Evolutionary conservation across 2,329 filamentous ascomycete genomes (phyloP), one percentile per base, ranked within the genome.

Genomic region (Arthrobotrys sinensis): DNA sequence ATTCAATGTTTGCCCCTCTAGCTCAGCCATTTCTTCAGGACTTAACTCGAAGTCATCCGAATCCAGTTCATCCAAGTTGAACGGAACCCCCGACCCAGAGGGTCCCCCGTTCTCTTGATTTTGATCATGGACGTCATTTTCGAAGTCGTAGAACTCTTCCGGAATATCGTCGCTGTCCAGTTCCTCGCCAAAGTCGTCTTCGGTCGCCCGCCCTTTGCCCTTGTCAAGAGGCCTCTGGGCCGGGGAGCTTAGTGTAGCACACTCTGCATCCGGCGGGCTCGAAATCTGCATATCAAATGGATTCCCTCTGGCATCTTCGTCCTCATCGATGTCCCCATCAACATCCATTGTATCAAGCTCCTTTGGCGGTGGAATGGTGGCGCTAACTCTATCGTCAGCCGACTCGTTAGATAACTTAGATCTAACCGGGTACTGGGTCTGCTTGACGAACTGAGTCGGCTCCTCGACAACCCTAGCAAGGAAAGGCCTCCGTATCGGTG

Each of bases 401-500:
- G 48, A 11, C 28, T 32, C 45, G 7, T 71, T 50, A 32, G 55
- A 68, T 14, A 62, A n/a, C 28, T 64, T 78, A n/a, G 75, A 72
- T 16, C 75, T 67, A 32, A 45, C 21, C 4, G 43, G 16, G 38
- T 78, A 78, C 45, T 78, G 75, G 1, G 75, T 78, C 45, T 78
- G 75, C 40, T 68, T 78, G 36, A 78, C 53, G 32, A 78, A 63
- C 32, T 72, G 62, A 11, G 60, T 67, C n/a, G 70, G 75, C 32
- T 62, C 75, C 12, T 78, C 75, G 6, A 45, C 43, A 21, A 78
- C 11, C 16, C 75, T 63, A 24, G 67, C 16, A 12, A 55, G 28
- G 36, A 78, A 72, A 2, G 67, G 24, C 12, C 68, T 78, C 10
- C 62, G 60, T 28, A 64, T 21, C 3, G 75, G 75, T 12, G 67